Evolutionary conservation across 2,329 filamentous ascomycete genomes (phyloP).

Genomic region (Diaporthe citriasiana): DNA sequence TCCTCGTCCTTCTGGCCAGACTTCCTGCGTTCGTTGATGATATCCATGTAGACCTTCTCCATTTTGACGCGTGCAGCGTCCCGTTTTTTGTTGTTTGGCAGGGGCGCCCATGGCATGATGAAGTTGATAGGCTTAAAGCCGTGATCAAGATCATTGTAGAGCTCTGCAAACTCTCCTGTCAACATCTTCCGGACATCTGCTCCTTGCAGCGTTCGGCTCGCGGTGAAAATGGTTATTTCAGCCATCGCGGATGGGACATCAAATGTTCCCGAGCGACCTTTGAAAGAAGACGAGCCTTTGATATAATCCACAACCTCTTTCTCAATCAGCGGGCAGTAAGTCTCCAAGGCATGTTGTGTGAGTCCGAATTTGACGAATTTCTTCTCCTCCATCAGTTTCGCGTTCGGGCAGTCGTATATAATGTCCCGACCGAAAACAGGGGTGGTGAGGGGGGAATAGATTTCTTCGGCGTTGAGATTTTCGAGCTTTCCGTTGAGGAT

Average conservation of each 20-base stretch:
- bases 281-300: conserved; percentile 76
- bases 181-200: conserved; percentile 86
- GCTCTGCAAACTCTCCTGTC: conserved; percentile 79
- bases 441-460: conserved; percentile 83
- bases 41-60: conserved; percentile 85
- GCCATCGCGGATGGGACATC: conserved; percentile 83
- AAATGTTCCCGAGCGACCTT: conserved; percentile 76
- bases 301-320: conserved; percentile 81
- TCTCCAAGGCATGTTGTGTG: conserved; percentile 79
- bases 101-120: conserved; percentile 87
- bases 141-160: conserved; percentile 92
- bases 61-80: conserved; percentile 74
- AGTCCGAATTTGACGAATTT: conserved; percentile 90
- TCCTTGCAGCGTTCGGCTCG: conserved; percentile 87
- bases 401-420: conserved; percentile 91
- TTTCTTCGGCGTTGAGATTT: conserved; percentile 91
- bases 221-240: conserved; percentile 91
- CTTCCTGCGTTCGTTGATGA: conserved; percentile 79
- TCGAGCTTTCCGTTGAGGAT: conserved; percentile 92
- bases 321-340: conserved; percentile 84
- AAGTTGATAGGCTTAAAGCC: conserved; percentile 93
- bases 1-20: conserved; percentile 58
- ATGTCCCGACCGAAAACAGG: conserved; percentile 86
- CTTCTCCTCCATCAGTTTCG: conserved; percentile 97
- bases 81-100: conserved; percentile 88